Evolutionary conservation across 2,329 filamentous ascomycete species (phyloP), one percentile per base, ranked within the genome.

Genomic region (Chaetothyriales sp.): DNA sequence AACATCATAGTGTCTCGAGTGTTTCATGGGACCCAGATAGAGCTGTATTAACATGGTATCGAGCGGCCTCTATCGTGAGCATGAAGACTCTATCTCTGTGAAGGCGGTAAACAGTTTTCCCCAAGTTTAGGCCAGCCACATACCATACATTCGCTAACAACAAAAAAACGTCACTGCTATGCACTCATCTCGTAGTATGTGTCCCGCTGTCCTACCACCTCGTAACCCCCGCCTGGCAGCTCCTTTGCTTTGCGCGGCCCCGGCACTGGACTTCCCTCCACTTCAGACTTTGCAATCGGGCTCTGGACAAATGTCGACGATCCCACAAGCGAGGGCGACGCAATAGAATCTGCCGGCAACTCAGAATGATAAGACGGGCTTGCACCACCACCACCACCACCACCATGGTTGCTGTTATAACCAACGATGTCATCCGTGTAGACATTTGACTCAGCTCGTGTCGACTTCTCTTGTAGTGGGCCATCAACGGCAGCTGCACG

Each of bases 291-390:
- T 39, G 32, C 32, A 39, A 15, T 39, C 10, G 32, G 32, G 15
- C 32, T 39, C 32, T 15, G 10, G 4, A 39, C 15, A 15, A 9
- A 39, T 39, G 32, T 44, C 5, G 48, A 51, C 18, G 50, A 44
- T 18, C 51, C 26, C 18, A 44, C 9, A 9, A 20, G 18, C 15
- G 15, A 39, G 18, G n/a, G 39, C 8, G 18, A 22, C 44, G 10
- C 20, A 32, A 39, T 49, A 47, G 43, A 20, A 19, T 26, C 12
- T 12, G 18, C 18, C 5, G 57, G 51, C 15, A 59, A 49, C 51
- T 60, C 58, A 4, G 57, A 56, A 44, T 57, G 59, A 49, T 58
- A 53, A 43, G 54, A 53, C 15, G 53, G 53, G 54, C 57, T 58
- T 10, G 54, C 50, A 6, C 55, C 51, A 36, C 55, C 57, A 5